A percentile compares a stretch with the other conserved stretches of the same genome.
Conservation (phyloP, 768 basidiomycete species). For the Amanita exitialis region DNA sequence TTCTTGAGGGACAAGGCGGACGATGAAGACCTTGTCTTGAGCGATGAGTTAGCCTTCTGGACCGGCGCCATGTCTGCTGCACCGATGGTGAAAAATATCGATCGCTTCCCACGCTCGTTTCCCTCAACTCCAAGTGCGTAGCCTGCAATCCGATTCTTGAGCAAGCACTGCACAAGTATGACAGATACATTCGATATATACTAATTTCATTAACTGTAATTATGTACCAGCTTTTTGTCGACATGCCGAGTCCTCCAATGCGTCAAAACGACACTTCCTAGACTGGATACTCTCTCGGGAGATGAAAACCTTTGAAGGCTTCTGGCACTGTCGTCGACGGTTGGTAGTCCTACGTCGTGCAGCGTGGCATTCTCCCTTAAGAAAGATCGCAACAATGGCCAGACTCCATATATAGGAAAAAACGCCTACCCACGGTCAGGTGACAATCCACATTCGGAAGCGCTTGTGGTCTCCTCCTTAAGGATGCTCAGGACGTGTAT, state of each 20-base stretch:
- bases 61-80: conserved; percentile 27
- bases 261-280: conserved; percentile 60
- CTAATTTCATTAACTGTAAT: not conserved
- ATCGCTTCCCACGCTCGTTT: too few species aligned
- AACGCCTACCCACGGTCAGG: conserved; percentile 30
- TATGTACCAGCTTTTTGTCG: conserved; percentile 49
- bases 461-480: not conserved
- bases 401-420: conserved; percentile 15
- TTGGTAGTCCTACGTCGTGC: conserved; percentile 40
- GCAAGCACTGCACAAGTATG: not conserved
- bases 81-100: not conserved
- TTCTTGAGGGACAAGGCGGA: conserved; percentile 49
- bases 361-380: conserved; percentile 52
- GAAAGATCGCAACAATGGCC: conserved; percentile 4
- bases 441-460: conserved; percentile 8
- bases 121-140: too few species aligned
- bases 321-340: conserved; percentile 61
- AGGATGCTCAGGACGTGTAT: conserved; percentile 20
- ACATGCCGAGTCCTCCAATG: conserved; percentile 48
- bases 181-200: too few species aligned
- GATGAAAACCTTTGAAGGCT: conserved; percentile 37
- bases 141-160: too few species aligned
- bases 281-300: conserved; percentile 45
- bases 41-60: conserved; percentile 24
- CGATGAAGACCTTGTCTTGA: conserved; percentile 34